A percentile compares a stretch with the other conserved stretches of the same genome.
phyloP scores from a whole-genome alignment of 2,329 filamentous ascomycete genomes.

The Tolypocladium tropicale region DNA sequence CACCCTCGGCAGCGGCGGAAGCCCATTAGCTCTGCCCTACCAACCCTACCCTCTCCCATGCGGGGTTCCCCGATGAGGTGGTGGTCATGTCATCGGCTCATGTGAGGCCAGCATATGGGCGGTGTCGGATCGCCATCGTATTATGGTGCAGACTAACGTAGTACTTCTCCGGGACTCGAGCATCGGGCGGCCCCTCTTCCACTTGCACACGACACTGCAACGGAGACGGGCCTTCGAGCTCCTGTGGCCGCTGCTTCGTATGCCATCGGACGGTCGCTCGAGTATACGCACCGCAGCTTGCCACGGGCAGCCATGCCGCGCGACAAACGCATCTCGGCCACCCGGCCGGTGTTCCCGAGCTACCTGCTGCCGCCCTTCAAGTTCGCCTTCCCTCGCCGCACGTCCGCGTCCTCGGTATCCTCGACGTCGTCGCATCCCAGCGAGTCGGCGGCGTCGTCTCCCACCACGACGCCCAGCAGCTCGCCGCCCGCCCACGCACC shows the following conservation, averaged over 20 bases:
- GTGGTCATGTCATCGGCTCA: background rate
- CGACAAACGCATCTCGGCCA: constrained; percentile 27
- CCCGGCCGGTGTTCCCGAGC: constrained; percentile 34
- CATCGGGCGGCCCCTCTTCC: background rate
- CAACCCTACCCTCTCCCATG: background rate
- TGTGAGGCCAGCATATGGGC: background rate
- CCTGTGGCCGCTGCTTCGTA: background rate
- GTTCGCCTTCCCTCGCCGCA: constrained; percentile 35
- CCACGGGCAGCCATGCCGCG: constrained; percentile 1
- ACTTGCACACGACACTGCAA: background rate
- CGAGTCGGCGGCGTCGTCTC: constrained; percentile 15
- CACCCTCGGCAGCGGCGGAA: background rate
- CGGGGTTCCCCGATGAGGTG: background rate
- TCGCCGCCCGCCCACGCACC: constrained; percentile 12
- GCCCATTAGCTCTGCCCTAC: background rate
- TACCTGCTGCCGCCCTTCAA: constrained; percentile 42
- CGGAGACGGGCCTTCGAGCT: background rate
- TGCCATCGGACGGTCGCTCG: background rate
- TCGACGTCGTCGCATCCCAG: constrained; percentile 17
- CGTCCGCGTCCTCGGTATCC: constrained; percentile 21
- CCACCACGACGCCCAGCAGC: constrained; percentile 16
- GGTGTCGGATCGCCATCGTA: background rate
- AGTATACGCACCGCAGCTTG: background rate
- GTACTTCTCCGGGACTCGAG: background rate
- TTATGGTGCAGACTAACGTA: too few species aligned